Evolutionary conservation across 148 eudicot species (phyloP), one percentile per base, ranked within the genome.

Genomic region (Talinum fruticosum): DNA sequence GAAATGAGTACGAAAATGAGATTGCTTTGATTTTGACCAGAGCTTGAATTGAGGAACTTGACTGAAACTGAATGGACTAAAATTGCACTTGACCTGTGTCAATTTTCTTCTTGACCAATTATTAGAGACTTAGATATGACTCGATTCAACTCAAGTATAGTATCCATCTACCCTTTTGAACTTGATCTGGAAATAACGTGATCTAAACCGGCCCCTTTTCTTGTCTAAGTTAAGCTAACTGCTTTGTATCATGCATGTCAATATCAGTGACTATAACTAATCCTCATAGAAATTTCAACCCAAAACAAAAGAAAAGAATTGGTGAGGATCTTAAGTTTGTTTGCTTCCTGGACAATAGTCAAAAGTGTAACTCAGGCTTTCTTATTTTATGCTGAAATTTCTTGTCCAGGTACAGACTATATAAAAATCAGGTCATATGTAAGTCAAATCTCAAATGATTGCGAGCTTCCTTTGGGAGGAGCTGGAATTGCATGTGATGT

Each of bases 401-500:
- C 35, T 75, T 75, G 68, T 67, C 68, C 34, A 54, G 82, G 59
- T 29, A 74, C 73, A 66, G 61, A 29, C 51, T 51, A 80, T 69
- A 62, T 64, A 2, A 59, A 53, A 64, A 62, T 33, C 29, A 47
- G 30, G 71, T 81, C 71, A 33, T 30, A 51, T 72, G 66, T 41
- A 38, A 72, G 77, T 77, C 84, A 82, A 81, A 77, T 77, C 80
- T 72, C 74, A 77, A 82, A 82, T 73, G 84, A 82, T 82, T 82
- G 84, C 78, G 45, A 77, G 69, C 74, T 67, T 77, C 76, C 77
- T 47, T 66, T 36, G 32, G 45, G 72, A 70, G 13, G 61, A 69
- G 64, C 65, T 75, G 73, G 21, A 81, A 66, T 66, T 72, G 80
- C 83, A 81, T 81, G 79, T 76, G 80, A 77, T 77, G 71, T 72